Percentiles rank a stretch among this genome's conserved stretches.
phyloP scores from a whole-genome alignment of 2,329 filamentous ascomycete species.

The Colletotrichum salicis region DNA sequence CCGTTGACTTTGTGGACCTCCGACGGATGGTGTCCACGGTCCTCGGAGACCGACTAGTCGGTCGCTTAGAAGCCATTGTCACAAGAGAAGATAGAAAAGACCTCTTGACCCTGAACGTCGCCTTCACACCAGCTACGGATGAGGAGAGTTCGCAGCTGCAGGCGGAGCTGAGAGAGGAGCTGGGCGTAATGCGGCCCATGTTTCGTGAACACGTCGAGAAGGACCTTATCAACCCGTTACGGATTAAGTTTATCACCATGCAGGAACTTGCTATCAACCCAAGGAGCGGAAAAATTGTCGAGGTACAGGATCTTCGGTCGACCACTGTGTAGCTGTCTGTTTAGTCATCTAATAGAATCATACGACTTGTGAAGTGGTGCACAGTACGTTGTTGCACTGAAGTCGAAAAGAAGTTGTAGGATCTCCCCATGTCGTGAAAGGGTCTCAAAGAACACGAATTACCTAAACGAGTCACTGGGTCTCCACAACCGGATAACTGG shows the following conservation, averaged over 20 bases:
- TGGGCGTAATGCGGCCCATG: conserved; percentile 24
- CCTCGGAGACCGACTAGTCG: conserved; percentile 4
- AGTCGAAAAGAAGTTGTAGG: background rate
- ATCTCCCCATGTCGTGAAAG: background rate
- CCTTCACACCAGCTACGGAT: background rate
- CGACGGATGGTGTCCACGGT: conserved; percentile 19
- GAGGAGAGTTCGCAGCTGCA: conserved; percentile 19
- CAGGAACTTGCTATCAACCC: conserved; percentile 26
- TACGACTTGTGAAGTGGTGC: background rate
- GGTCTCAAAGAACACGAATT: background rate
- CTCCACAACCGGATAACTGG: background rate
- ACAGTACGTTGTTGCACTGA: background rate
- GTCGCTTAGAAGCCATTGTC: conserved; percentile 22
- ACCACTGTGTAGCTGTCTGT: conserved; percentile 3
- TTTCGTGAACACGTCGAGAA: conserved; percentile 29
- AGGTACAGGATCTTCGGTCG: conserved; percentile 26
- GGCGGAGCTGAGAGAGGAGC: conserved; percentile 2
- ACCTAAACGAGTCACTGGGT: background rate
- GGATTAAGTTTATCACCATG: conserved; percentile 17
- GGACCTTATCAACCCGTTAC: conserved; percentile 21
- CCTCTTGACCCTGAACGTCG: conserved; percentile 21
- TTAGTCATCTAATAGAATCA: background rate
- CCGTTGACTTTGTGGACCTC: conserved; percentile 28
- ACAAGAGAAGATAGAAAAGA: conserved; percentile 23
- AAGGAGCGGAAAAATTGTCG: conserved; percentile 23